Conservation (phyloP, 2,329 filamentous ascomycete genomes). For the Xylaria multiplex region DNA sequence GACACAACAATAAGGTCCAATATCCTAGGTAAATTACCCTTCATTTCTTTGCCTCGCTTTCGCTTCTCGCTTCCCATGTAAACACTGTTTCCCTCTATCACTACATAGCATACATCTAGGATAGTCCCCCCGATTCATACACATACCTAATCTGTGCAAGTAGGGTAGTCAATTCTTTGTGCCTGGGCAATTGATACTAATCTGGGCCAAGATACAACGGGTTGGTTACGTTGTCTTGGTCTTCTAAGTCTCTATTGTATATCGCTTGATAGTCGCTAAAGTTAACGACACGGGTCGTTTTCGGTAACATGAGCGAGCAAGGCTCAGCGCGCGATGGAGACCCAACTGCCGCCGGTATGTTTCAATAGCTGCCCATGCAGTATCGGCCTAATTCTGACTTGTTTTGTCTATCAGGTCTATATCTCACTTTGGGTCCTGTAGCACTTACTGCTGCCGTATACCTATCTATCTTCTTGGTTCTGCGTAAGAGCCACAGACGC, state of each 20-base stretch:
- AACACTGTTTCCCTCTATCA: not conserved
- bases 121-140: not conserved
- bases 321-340: conserved; percentile 36
- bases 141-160: not conserved
- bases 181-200: conserved; percentile 3
- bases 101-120: too few species aligned
- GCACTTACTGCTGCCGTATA: conserved; percentile 53
- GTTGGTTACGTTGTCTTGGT: not conserved
- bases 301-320: conserved; percentile 37
- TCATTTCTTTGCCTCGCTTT: conserved; percentile 20
- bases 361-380: not conserved
- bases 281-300: conserved; percentile 12
- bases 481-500: conserved; percentile 57
- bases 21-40: conserved; percentile 13
- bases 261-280: conserved; percentile 9
- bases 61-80: not conserved
- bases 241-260: not conserved
- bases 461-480: conserved; percentile 56
- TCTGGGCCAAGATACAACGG: not conserved
- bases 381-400: conserved; percentile 28
- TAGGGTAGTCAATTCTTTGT: not conserved
- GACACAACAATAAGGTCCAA: conserved; percentile 13
- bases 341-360: conserved; percentile 43
- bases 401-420: conserved; percentile 49
- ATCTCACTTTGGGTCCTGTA: conserved; percentile 56